Evolutionary conservation across 2,329 filamentous ascomycete genomes (phyloP).

Genomic region (Botrytis tulipae): DNA sequence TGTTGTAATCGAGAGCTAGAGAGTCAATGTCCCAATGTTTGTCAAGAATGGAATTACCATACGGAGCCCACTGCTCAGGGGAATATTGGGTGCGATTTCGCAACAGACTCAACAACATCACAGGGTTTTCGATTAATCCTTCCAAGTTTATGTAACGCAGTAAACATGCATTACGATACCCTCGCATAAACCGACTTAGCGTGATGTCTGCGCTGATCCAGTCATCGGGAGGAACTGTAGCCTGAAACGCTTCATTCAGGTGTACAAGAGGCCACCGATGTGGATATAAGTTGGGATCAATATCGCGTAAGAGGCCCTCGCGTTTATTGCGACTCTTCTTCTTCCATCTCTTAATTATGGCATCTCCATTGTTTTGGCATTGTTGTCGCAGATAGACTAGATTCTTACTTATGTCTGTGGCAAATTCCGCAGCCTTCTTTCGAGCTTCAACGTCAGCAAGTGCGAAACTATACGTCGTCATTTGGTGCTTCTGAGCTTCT

Average conservation of each 20-base stretch:
- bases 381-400: not conserved
- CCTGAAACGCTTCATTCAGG: not conserved
- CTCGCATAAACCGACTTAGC: not conserved
- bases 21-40: not conserved
- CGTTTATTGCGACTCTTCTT: not conserved
- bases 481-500: not conserved
- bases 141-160: not conserved
- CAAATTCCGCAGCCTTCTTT: not conserved
- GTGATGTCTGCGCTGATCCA: not conserved
- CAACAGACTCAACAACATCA: not conserved
- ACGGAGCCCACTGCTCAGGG: not conserved
- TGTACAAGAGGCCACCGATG: not conserved
- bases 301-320: not conserved
- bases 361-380: not conserved
- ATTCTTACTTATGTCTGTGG: not conserved
- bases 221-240: not conserved
- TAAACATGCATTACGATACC: not conserved
- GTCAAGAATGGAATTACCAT: not conserved
- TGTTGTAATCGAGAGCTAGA: not conserved
- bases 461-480: not conserved
- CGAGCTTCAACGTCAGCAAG: not conserved
- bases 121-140: not conserved
- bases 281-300: not conserved
- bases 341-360: not conserved
- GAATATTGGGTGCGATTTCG: not conserved